Evolutionary conservation across 176 grass and related monocot genomes (phyloP).

Genomic region (Carex myosuroides): DNA sequence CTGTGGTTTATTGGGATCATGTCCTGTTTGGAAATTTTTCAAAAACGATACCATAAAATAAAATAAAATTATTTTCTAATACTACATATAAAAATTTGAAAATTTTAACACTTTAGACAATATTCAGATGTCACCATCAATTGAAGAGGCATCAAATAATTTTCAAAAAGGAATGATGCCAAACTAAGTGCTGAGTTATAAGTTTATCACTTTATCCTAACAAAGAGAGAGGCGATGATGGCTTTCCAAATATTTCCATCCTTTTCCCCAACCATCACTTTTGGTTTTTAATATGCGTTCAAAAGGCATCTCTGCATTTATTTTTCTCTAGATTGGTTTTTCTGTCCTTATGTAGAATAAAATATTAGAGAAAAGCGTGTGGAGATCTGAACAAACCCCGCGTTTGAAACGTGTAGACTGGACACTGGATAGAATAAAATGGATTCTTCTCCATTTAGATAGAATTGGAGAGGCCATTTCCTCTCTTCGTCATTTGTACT

Average conservation of each 20-base stretch:
- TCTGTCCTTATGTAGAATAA: not conserved
- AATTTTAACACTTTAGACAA: not conserved
- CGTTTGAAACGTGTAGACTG: constrained; percentile 3
- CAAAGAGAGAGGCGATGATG: not conserved
- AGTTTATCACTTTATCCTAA: not conserved
- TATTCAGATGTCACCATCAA: not conserved
- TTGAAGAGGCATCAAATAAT: not conserved
- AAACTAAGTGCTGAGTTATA: not conserved
- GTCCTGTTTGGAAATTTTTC: too few relatives aligned
- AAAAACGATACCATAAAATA: too few relatives aligned
- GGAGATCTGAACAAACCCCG: not conserved
- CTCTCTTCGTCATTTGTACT: too few relatives aligned
- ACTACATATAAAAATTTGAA: too few relatives aligned
- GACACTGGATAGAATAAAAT: not conserved
- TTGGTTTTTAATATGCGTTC: not conserved
- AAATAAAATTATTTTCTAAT: too few relatives aligned
- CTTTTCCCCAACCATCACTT: not conserved
- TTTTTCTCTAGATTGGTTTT: not conserved
- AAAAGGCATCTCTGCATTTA: not conserved
- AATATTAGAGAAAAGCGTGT: not conserved
- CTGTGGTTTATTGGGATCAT: too few relatives aligned
- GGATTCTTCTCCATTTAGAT: not conserved
- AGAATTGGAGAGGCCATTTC: not conserved
- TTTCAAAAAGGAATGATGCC: not conserved
- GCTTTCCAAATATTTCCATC: not conserved